A percentile compares a stretch with the other conserved stretches of the same genome.
Conservation (phyloP, 176 grass and related monocot genomes). For the Calamus simplicifolius region DNA sequence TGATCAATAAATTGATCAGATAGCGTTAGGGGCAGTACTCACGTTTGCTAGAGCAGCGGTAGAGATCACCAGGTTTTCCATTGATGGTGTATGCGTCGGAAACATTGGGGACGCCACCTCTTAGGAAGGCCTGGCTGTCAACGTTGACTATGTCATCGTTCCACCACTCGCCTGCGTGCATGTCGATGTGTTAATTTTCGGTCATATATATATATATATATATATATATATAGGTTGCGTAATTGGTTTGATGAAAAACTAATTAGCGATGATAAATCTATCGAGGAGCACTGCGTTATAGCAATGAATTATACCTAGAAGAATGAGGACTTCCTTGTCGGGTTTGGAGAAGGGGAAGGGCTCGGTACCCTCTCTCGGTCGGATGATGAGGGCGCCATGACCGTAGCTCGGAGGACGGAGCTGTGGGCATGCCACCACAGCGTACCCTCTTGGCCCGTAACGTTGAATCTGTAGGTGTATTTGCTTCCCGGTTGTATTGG, state of each 20-base stretch:
- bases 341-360: slow-evolving; percentile 41
- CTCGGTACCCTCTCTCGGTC: not conserved
- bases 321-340: slow-evolving; percentile 32
- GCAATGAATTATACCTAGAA: slow-evolving; percentile 22
- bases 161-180: slow-evolving; percentile 43
- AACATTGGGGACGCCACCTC: slow-evolving; percentile 19
- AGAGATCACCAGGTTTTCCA: slow-evolving; percentile 28
- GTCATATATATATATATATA: no score
- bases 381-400: slow-evolving; percentile 45
- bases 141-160: slow-evolving; percentile 40
- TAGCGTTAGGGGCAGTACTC: not conserved
- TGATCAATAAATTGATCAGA: no score
- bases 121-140: slow-evolving; percentile 19
- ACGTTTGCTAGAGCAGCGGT: slow-evolving; percentile 11
- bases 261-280: no score
- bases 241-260: no score
- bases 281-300: no score
- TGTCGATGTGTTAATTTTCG: not conserved
- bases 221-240: no score
- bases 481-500: slow-evolving; percentile 31
- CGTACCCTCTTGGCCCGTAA: slow-evolving; percentile 48
- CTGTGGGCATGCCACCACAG: slow-evolving; percentile 60
- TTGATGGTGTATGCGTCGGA: slow-evolving; percentile 52
- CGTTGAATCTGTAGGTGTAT: slow-evolving; percentile 38
- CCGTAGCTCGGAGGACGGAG: slow-evolving; percentile 35